Base-by-base conservation (phyloP, 2,329 filamentous ascomycete species). In the Dactylellina leptospora region DNA sequence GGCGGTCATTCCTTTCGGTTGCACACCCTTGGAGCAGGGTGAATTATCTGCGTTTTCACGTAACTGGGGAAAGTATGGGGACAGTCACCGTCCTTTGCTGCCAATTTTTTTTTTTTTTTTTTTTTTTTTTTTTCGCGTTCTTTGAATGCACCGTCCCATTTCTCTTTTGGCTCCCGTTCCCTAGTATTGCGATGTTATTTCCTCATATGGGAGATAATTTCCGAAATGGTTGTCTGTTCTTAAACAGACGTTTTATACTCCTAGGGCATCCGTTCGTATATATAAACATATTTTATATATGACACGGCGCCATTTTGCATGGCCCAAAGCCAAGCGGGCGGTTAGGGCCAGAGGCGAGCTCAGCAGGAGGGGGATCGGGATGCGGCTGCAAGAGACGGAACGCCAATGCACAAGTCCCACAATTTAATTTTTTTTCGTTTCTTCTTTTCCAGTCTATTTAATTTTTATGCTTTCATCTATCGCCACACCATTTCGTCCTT, bases 251-350 rank as follows among this genome's bases (percentile, higher is more conserved):
- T 50, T 50, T 50, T 50, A 50, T 33, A 33, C 11, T 23, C 28
- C 28, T 28, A 59, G 59, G 51, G 58, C n/a, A n/a, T n/a, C n/a
- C n/a, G n/a, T n/a, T n/a, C n/a, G n/a, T n/a, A 25, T 40, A 27
- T 18, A 27, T 25, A 4, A 45, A 53, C 54, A 44, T 50, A 28
- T 48, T 36, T 60, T 50, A 48, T 30, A 56, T 28, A 50, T 56
- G 59, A 61, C 27, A 50, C 16, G 25, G 58, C 30, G 56, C 56
- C n/a, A 59, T 47, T 64, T 58, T 47, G 59, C 60, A 56, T 73
- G 53, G 54, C 53, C 54, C 42, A 28, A n/a, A 54, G 18, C 58
- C 70, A 25, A 69, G 55, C 56, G 53, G 45, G 51, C 59, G 68
- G 59, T 50, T 64, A 51, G 11, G 28, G 10, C 25, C 38, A 28